phyloP scores from a whole-genome alignment of 257 asterid genomes.

The Solanum etuberosum region DNA sequence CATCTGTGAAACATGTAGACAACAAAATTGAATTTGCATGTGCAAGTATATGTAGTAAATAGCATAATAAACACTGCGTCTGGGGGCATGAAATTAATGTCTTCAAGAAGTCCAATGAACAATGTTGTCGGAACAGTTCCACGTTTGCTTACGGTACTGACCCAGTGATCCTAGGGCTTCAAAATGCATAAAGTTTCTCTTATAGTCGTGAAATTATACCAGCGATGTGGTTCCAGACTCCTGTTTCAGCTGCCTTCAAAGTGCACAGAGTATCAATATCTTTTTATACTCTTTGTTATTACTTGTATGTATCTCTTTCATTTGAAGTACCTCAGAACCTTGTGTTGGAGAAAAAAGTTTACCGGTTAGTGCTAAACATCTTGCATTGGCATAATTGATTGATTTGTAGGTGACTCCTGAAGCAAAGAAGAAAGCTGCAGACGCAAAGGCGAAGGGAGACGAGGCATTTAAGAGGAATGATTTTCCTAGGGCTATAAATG shows the following conservation, averaged over 20 bases:
- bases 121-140: background rate
- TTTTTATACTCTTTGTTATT: background rate
- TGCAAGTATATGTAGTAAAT: background rate
- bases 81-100: background rate
- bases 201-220: background rate
- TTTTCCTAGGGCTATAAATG: slow-evolving; percentile 52
- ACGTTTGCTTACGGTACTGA: no score
- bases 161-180: no score
- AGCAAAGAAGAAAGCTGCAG: slow-evolving; percentile 70
- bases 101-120: background rate
- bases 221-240: background rate
- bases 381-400: background rate
- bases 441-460: slow-evolving; percentile 77
- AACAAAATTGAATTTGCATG: background rate
- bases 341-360: background rate
- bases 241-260: background rate
- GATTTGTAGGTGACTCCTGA: slow-evolving; percentile 59
- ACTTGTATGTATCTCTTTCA: background rate
- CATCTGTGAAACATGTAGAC: background rate
- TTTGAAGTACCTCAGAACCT: background rate
- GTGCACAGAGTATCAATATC: background rate
- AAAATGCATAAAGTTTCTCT: no score
- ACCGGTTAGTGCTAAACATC: background rate
- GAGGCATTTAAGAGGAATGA: slow-evolving; percentile 72
- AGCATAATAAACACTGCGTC: background rate